Evolutionary conservation across 73 alveolate species (phyloP).

Genomic region (Paramecium tetraurelia): DNA sequence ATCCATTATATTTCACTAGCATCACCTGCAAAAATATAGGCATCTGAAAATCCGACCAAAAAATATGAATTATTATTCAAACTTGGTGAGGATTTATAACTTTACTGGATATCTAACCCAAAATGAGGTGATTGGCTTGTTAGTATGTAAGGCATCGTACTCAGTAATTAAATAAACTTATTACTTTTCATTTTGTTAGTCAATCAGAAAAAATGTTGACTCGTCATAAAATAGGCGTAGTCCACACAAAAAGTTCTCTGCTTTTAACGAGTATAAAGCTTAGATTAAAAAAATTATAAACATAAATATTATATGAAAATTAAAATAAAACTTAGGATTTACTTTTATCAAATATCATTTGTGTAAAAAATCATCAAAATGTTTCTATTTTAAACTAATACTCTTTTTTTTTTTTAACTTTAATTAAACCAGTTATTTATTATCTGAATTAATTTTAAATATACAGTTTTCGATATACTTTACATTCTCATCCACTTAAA

Average conservation of each 20-base stretch:
- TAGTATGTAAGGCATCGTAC: conserved; percentile 14
- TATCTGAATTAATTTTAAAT: background rate
- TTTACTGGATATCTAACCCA: background rate
- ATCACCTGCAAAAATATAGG: background rate
- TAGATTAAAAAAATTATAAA: background rate
- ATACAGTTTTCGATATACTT: background rate
- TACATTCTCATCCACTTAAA: background rate
- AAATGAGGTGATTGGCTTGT: background rate
- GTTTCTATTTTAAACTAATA: background rate
- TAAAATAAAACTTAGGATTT: background rate
- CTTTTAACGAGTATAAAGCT: background rate
- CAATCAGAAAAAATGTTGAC: background rate
- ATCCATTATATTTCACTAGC: conserved; percentile 16
- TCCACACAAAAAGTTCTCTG: background rate
- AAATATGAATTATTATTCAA: background rate
- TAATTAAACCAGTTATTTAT: background rate
- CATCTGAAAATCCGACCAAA: background rate
- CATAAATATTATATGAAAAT: background rate
- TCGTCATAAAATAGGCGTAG: background rate
- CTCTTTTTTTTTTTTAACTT: background rate
- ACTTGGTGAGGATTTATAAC: background rate
- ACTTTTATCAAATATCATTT: background rate
- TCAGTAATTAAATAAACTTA: background rate
- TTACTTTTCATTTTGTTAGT: background rate
- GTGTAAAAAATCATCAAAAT: background rate